Base-by-base conservation (phyloP, 2,329 filamentous ascomycete genomes). In the Hymenoscyphus albidus region DNA sequence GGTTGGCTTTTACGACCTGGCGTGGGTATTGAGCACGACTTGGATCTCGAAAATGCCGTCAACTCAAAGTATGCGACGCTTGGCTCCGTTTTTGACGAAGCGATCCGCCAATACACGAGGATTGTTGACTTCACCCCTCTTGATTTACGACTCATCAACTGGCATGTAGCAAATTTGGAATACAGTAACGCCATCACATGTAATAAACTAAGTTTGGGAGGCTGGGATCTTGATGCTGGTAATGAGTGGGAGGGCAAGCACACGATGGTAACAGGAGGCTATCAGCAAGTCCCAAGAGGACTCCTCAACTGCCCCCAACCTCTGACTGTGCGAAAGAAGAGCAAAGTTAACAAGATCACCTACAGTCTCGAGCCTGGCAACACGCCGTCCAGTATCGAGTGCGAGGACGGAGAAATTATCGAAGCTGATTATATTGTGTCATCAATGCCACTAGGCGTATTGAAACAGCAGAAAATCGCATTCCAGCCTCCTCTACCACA, bases 211-310 rank as follows among this genome's bases (percentile, higher is more conserved):
- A 98, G 94, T 76, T 85, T 99, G 14, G 87, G 89, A 7, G 89
- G 93, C 0, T 98, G 96, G 92, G 96, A 99, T 76, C 93, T 99
- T 72, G 96, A 99, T 74, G 93, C 93, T 59, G 95, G 95, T 0
- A 97, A 99, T 72, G 95, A 99, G 75, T 99, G 96, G 80, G 93
- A 97, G 76, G 95, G 95, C 6, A 88, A 91, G 67, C 96, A 99
- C 75, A 92, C 92, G 1, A 94, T 97, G 84, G 87, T 99, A 3
- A 84, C 96, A 32, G 95, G 96, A 51, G 95, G 95, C 1, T 99
- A 98, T 74, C 93, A 96, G 71, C 92, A 93, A 73, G 87, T 99
- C 56, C 91, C 94, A n/a, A 88, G 92, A 70, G 95, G 93, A 2
- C 79, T 99, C 7, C 88, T 91, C 78, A 86, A 90, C 59, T 87